Evolutionary conservation across 176 grass and related monocot species (phyloP).

Genomic region (Alloteropsis semialata): DNA sequence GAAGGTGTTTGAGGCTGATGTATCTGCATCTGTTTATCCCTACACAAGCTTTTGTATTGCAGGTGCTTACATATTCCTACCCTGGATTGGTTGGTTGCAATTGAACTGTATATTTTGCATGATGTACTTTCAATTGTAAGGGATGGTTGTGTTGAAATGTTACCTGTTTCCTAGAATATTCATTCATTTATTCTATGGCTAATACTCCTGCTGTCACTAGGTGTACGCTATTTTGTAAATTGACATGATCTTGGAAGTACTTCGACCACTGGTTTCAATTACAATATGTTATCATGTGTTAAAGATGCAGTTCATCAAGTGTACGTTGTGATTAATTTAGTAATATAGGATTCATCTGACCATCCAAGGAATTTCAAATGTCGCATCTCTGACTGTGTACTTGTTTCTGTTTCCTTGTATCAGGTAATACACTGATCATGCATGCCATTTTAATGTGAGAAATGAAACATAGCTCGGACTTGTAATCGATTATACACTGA

Average conservation of each 20-base stretch:
- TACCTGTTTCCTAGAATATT: not conserved
- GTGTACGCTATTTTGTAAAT: not conserved
- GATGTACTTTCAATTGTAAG: not conserved
- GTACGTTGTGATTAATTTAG: not conserved
- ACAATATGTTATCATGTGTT: not conserved
- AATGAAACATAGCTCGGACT: not conserved
- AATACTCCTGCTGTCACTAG: not conserved
- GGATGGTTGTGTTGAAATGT: not conserved
- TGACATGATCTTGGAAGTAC: not conserved
- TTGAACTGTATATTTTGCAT: not conserved
- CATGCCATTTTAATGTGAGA: not conserved
- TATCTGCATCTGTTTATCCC: constrained; percentile 1
- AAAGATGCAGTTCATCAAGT: too few species aligned
- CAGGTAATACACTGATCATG: not conserved
- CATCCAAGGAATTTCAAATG: not conserved
- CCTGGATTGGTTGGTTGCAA: not conserved
- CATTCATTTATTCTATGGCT: not conserved
- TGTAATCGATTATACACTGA: not conserved
- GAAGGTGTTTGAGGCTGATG: constrained; percentile 35
- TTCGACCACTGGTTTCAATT: not conserved
- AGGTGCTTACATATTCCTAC: not conserved
- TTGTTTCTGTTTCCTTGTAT: not conserved
- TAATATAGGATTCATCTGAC: not conserved
- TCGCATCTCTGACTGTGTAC: not conserved
- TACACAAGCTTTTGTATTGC: not conserved